Conservation (phyloP, 2,329 filamentous ascomycete species). For the Rhexocercosporidium sp. region DNA sequence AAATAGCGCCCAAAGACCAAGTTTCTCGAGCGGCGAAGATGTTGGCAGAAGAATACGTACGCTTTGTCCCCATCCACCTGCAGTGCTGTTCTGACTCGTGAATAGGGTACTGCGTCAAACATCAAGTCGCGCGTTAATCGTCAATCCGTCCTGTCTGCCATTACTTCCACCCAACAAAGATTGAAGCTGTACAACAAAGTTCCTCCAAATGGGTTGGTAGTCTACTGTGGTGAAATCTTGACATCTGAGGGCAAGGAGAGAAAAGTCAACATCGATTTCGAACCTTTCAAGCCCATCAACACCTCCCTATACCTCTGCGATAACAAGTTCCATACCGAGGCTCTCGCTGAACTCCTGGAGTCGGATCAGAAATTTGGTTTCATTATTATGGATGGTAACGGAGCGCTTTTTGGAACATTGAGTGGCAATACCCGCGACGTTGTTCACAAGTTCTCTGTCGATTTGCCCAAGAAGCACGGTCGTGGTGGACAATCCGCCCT, state of each 20-base stretch:
- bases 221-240: conserved; percentile 99
- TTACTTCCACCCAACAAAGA: conserved; percentile 98
- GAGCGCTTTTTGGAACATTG: conserved; percentile 93
- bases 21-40: conserved; percentile 96
- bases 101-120: conserved; percentile 93
- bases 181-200: conserved; percentile 99
- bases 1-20: conserved; percentile 92
- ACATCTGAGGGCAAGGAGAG: conserved; percentile 98
- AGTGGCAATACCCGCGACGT: conserved; percentile 97
- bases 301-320: conserved; percentile 99
- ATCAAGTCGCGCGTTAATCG: conserved; percentile 99
- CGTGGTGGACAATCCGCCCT: conserved; percentile 99
- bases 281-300: conserved; percentile 99
- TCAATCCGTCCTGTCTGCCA: conserved; percentile 95
- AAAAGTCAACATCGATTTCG: conserved; percentile 99
- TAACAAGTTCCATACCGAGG: conserved; percentile 99
- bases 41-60: conserved; percentile 99
- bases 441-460: conserved; percentile 97
- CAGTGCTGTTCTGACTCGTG: conserved; percentile 25
- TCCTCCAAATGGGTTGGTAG: conserved; percentile 93
- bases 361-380: conserved; percentile 99
- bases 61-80: conserved; percentile 43
- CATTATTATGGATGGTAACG: conserved; percentile 99
- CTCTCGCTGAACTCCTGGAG: conserved; percentile 93
- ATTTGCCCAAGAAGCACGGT: conserved; percentile 99